phyloP scores from a whole-genome alignment of 345 rosid species.

The Noccaea caerulescens region DNA sequence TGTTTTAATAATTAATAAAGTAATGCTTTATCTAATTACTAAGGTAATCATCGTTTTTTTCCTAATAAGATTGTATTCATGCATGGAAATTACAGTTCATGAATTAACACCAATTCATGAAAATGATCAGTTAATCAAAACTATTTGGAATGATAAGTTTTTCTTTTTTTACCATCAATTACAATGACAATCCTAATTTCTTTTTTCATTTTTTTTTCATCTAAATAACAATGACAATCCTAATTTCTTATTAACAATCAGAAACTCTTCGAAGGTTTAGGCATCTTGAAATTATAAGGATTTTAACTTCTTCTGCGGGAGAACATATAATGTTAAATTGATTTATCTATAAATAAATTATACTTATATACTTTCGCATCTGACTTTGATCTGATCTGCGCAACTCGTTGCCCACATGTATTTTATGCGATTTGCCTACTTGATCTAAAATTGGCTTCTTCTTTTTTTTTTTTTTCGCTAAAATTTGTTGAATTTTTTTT shows the following conservation, averaged over 20 bases:
- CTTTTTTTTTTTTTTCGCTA: not conserved
- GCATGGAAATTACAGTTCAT: not conserved
- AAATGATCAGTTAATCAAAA: not conserved
- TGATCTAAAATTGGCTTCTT: not conserved
- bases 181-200: not conserved
- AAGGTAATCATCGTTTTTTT: not conserved
- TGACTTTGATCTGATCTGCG: conserved; percentile 32
- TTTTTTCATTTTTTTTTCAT: too few species aligned
- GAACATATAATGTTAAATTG: not conserved
- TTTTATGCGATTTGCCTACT: not conserved
- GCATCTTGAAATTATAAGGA: not conserved
- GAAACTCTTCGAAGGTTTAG: not conserved
- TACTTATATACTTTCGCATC: not conserved
- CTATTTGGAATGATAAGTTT: not conserved
- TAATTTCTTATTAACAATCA: too few species aligned
- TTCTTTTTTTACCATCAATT: not conserved
- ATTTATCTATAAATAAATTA: not conserved
- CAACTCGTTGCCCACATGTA: conserved; percentile 37
- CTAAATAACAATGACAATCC: too few species aligned
- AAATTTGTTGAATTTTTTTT: not conserved
- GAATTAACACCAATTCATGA: not conserved
- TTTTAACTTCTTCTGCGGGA: not conserved
- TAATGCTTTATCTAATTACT: not conserved
- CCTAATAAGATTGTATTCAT: not conserved
- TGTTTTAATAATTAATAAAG: not conserved